Evolutionary conservation across 2,329 filamentous ascomycete species (phyloP), one percentile per base, ranked within the genome.

Genomic region (Rhexocercosporidium sp.): DNA sequence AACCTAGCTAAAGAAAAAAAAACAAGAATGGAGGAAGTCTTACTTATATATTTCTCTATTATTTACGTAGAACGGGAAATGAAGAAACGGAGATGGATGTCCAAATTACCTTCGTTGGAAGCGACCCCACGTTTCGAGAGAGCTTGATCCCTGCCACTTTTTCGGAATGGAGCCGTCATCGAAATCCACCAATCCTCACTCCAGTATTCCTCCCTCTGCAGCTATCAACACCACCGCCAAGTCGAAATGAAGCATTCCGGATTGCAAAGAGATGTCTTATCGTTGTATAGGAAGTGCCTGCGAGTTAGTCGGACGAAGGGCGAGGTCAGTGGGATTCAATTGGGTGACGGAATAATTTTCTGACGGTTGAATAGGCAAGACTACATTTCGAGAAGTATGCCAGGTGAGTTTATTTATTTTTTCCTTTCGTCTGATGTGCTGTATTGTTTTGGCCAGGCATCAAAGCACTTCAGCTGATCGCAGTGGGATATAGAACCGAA

Each of bases 181-280:
- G 51, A 64, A 72, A 61, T 70, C 65, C 61, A 61, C 44, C 57
- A 75, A 75, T 68, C 67, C 67, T 47, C 64, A 70, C 74, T 12
- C 44, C 29, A 31, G 12, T 12, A 5, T 31, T 59, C 47, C n/a
- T 44, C 29, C 37, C n/a, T 34, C 25, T 46, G 44, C 62, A 59
- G 53, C n/a, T 14, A 20, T 29, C 29, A 60, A 51, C 46, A 53
- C 41, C 41, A 53, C 41, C 37, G 37, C 44, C 37, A 49, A 39
- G 54, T 54, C 44, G 25, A 25, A 44, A 62, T 82, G 82, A 85
- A 88, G 74, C 83, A 94, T 29, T 97, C 94, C 8, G 96, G 96
- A 41, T 83, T 98, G n/a, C 95, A 98, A 78, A 90, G 88, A 75
- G 93, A 97, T 75, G 95, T 97, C 3, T 80, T 98, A 61, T 85